A percentile compares a stretch with the other conserved stretches of the same genome.
Evolutionary conservation across 2,329 filamentous ascomycete genomes (phyloP).

Genomic region (Calonectria leucothoes): DNA sequence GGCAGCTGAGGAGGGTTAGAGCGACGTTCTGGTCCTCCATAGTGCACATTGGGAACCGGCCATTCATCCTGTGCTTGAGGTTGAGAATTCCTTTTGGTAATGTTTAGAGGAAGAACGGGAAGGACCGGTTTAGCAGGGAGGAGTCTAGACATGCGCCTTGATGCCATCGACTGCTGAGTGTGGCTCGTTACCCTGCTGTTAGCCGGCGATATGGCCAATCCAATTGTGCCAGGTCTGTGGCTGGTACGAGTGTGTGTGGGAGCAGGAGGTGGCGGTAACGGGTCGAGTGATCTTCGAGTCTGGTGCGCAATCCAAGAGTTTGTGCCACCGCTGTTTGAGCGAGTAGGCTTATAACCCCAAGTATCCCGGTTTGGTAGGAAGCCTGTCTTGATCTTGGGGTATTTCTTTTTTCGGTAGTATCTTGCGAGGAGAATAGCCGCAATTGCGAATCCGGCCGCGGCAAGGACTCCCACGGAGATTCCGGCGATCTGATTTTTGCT

Average conservation of each 20-base stretch:
- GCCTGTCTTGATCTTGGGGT: slow-evolving; percentile 50
- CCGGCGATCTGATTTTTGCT: slow-evolving; percentile 64
- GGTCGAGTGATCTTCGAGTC: slow-evolving; percentile 33
- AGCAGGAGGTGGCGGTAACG: slow-evolving; percentile 32
- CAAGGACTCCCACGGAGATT: slow-evolving; percentile 66
- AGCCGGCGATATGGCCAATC: slow-evolving; percentile 56
- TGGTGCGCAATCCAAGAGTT: slow-evolving; percentile 44
- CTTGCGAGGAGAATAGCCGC: slow-evolving; percentile 59
- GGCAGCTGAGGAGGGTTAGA: slow-evolving; percentile 26
- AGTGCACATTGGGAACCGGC: slow-evolving; percentile 23
- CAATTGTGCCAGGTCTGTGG: slow-evolving; percentile 53
- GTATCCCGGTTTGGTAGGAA: slow-evolving; percentile 53
- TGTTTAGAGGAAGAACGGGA: slow-evolving; percentile 39
- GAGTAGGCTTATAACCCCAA: slow-evolving; percentile 48
- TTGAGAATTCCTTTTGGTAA: slow-evolving; percentile 30
- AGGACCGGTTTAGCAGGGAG: slow-evolving; percentile 60
- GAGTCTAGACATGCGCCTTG: slow-evolving; percentile 54
- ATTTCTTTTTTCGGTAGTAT: slow-evolving; percentile 53
- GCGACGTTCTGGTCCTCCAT: slow-evolving; percentile 12
- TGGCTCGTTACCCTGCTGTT: slow-evolving; percentile 36
- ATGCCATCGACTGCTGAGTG: slow-evolving; percentile 29
- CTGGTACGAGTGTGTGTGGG: slow-evolving; percentile 44
- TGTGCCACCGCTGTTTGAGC: slow-evolving; percentile 33
- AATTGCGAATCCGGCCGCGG: slow-evolving; percentile 60
- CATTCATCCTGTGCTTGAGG: slow-evolving; percentile 26